Conservation (phyloP, 1,284 basidiomycete genomes). For the Pholiota adiposa region DNA sequence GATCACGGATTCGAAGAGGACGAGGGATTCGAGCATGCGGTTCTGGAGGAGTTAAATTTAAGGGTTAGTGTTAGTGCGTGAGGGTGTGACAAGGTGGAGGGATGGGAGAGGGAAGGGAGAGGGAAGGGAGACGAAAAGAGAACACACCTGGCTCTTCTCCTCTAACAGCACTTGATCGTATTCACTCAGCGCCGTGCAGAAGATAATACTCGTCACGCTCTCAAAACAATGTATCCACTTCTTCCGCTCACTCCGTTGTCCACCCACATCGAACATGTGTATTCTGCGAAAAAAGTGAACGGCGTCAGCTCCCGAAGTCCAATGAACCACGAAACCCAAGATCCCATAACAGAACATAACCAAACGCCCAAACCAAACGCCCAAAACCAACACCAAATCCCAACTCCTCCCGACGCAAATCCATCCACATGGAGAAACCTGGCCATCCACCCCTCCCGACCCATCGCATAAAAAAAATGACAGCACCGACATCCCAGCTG, state of each 20-base stretch:
- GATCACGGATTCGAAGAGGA: constrained; percentile 95
- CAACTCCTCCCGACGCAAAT: too few relatives aligned
- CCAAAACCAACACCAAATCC: too few relatives aligned
- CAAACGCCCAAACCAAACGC: background rate
- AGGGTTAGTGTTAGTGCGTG: background rate
- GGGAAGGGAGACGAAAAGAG: background rate
- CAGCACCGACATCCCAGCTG: too few relatives aligned
- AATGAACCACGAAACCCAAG: background rate
- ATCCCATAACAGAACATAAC: background rate
- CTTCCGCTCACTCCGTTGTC: constrained; percentile 91
- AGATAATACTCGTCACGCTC: constrained; percentile 94
- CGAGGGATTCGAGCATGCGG: constrained; percentile 93
- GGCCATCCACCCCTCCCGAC: too few relatives aligned
- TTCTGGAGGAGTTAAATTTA: constrained; percentile 59
- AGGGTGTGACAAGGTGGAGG: too few relatives aligned
- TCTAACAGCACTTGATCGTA: constrained; percentile 91
- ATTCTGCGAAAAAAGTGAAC: constrained; percentile 54
- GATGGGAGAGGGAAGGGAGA: too few relatives aligned
- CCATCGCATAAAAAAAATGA: background rate
- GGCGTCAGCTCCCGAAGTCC: background rate
- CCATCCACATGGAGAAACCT: too few relatives aligned
- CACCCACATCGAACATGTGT: constrained; percentile 95
- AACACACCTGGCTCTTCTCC: constrained; percentile 75
- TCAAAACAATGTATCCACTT: constrained; percentile 98
- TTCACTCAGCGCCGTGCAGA: constrained; percentile 92